A percentile compares a stretch with the other conserved stretches of the same genome.
Evolutionary conservation across 768 basidiomycete species (phyloP).

Genomic region (Solioccasus polychromus): DNA sequence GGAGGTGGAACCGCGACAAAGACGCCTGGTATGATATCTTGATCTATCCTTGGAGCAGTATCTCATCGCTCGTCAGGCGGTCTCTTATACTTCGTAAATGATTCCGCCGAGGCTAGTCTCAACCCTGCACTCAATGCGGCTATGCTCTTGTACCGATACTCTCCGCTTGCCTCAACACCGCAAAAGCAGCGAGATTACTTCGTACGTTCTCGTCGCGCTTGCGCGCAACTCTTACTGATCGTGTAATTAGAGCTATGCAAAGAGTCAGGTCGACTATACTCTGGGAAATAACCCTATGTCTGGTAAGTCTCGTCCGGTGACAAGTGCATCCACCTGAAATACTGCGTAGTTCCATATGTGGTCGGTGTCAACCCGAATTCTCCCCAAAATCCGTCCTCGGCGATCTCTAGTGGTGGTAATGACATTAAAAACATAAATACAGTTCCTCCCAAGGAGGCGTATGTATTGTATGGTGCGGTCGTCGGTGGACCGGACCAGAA

Average conservation of each 20-base stretch:
- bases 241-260: slow-evolving; percentile 58
- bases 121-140: slow-evolving; percentile 89
- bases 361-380: slow-evolving; percentile 91
- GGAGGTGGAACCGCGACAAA: slow-evolving; percentile 51
- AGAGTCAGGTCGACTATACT: slow-evolving; percentile 74
- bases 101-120: slow-evolving; percentile 75
- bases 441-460: slow-evolving; percentile 64
- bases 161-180: slow-evolving; percentile 62
- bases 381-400: slow-evolving; percentile 87
- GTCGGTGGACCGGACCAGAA: slow-evolving; percentile 81
- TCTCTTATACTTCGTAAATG: slow-evolving; percentile 76
- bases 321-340: no score
- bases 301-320: slow-evolving; percentile 39
- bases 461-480: slow-evolving; percentile 83
- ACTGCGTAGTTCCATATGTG: slow-evolving; percentile 48
- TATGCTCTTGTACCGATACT: slow-evolving; percentile 78
- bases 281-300: slow-evolving; percentile 91
- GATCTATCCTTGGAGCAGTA: not conserved
- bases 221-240: slow-evolving; percentile 1
- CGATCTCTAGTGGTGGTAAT: slow-evolving; percentile 80
- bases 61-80: slow-evolving; percentile 51
- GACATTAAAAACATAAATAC: slow-evolving; percentile 70
- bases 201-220: slow-evolving; percentile 35
- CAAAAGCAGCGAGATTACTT: slow-evolving; percentile 59
- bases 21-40: slow-evolving; percentile 55